phyloP scores from a whole-genome alignment of 192 early-diverging fungal genomes.

The Cetraspora pellucida region DNA sequence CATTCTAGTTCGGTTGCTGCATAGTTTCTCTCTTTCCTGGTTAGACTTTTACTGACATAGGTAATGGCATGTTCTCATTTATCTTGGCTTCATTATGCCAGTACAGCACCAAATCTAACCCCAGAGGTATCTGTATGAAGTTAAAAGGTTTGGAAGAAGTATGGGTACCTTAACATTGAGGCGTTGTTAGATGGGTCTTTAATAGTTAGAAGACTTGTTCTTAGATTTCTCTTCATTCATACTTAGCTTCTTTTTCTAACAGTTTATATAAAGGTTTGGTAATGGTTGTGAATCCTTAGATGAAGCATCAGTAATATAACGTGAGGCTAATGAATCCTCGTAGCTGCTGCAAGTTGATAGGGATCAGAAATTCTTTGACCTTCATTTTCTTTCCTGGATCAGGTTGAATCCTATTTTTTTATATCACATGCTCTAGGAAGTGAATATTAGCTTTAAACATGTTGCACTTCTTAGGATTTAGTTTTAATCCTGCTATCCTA shows the following conservation, averaged over 20 bases:
- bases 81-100: too few relatives aligned
- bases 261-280: not conserved
- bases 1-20: too few relatives aligned
- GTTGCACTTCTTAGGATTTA: not conserved
- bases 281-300: not conserved
- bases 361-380: not conserved
- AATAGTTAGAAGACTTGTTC: not conserved
- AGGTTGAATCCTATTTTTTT: not conserved
- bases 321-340: not conserved
- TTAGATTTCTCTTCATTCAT: not conserved
- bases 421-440: not conserved
- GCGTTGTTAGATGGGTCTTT: not conserved
- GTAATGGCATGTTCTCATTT: too few relatives aligned
- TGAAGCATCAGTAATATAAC: not conserved
- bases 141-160: not conserved
- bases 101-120: too few relatives aligned
- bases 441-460: not conserved
- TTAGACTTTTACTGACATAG: too few relatives aligned
- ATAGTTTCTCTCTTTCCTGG: too few relatives aligned
- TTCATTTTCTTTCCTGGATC: not conserved
- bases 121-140: not conserved
- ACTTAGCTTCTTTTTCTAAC: conserved; percentile 4
- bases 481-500: too few relatives aligned
- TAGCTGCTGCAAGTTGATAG: not conserved
- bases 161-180: not conserved